phyloP scores from a whole-genome alignment of 495 filamentous ascomycete genomes.

The Amorphotheca resinae region DNA sequence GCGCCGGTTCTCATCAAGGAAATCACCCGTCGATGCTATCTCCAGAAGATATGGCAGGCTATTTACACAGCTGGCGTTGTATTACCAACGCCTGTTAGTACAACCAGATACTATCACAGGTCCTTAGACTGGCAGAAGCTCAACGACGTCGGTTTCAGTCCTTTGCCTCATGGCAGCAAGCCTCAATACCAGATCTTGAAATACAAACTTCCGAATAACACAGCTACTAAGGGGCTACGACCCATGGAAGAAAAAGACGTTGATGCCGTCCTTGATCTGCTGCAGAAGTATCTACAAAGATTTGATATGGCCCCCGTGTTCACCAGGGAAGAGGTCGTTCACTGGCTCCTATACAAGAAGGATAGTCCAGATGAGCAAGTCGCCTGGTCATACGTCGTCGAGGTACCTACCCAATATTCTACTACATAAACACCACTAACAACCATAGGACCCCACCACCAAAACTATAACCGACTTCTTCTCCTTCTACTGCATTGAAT shows the following conservation, averaged over 20 bases:
- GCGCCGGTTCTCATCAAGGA: conserved; percentile 93
- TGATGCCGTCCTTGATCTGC: conserved; percentile 59
- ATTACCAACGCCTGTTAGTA: conserved; percentile 78
- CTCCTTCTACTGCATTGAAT: conserved; percentile 92
- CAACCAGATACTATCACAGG: conserved; percentile 89
- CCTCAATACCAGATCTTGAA: conserved; percentile 66
- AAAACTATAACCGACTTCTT: conserved; percentile 91
- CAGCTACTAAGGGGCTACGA: conserved; percentile 59
- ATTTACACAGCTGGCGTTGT: conserved; percentile 90
- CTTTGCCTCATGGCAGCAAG: conserved; percentile 67
- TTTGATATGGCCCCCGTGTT: conserved; percentile 80
- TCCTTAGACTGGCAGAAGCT: conserved; percentile 90
- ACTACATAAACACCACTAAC: too few relatives aligned
- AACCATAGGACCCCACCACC: conserved; percentile 36
- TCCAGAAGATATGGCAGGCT: conserved; percentile 75
- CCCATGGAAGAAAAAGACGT: conserved; percentile 73
- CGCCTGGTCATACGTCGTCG: conserved; percentile 84
- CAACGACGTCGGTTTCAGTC: conserved; percentile 83
- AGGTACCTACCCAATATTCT: too few relatives aligned
- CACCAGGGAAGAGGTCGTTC: conserved; percentile 61
- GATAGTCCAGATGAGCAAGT: conserved; percentile 56
- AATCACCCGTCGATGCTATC: conserved; percentile 81
- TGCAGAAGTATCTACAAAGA: conserved; percentile 64
- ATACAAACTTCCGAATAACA: conserved; percentile 62
- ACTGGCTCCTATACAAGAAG: conserved; percentile 71